Evolutionary conservation across 306 rosid species (phyloP).

Genomic region (Echinosophora koreensis): DNA sequence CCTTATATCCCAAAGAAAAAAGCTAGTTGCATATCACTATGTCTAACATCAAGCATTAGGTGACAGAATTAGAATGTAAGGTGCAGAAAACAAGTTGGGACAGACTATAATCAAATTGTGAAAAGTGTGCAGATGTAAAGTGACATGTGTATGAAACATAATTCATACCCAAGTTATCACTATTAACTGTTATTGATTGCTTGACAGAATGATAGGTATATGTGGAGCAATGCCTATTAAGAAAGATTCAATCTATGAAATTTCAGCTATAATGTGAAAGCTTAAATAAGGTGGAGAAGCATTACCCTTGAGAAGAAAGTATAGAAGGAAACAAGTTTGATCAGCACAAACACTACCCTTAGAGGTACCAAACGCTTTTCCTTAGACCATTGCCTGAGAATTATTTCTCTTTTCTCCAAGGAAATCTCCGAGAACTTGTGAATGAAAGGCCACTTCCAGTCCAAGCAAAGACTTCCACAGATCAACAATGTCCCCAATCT

Average conservation of each 20-base stretch:
- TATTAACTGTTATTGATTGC: background rate
- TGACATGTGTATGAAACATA: background rate
- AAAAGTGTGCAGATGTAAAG: background rate
- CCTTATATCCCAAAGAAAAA: background rate
- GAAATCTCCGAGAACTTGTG: conserved; percentile 76
- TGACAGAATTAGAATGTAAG: background rate
- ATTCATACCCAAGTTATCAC: background rate
- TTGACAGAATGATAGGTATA: background rate
- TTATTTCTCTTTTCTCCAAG: conserved; percentile 73
- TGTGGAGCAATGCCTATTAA: background rate
- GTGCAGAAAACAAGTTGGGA: background rate
- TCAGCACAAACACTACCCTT: conserved; percentile 58
- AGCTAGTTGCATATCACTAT: too few species aligned
- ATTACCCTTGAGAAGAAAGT: conserved; percentile 82
- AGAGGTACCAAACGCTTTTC: conserved; percentile 58
- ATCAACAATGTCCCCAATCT: conserved; percentile 77
- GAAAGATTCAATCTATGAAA: background rate
- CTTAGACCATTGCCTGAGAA: conserved; percentile 73
- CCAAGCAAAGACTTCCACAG: conserved; percentile 70
- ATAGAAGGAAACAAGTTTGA: conserved; percentile 75
- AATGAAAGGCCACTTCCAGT: conserved; percentile 80
- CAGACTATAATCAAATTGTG: background rate
- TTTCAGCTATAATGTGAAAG: background rate
- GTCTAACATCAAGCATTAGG: background rate
- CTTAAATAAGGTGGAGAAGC: background rate